phyloP scores from a whole-genome alignment of 495 filamentous ascomycete genomes.

The Corynascus novoguineensis region DNA sequence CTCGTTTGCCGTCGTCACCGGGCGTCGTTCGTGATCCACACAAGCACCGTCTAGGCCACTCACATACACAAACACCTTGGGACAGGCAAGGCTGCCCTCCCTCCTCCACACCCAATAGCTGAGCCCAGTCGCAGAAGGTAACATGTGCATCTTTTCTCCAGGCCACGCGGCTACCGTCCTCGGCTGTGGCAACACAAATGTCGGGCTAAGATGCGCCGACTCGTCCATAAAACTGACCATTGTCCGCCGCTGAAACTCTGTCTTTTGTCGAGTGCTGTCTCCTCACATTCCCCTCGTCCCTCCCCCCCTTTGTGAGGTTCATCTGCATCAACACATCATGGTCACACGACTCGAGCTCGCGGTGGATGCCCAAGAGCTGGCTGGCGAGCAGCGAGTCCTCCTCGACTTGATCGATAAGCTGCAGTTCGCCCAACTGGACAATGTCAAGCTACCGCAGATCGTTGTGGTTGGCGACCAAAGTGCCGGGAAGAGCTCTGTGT shows the following conservation, averaged over 20 bases:
- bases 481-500: conserved; percentile 66
- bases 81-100: neutral
- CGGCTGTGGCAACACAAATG: conserved; percentile 1
- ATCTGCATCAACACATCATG: conserved; percentile 11
- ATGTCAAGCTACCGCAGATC: conserved; percentile 58
- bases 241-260: neutral
- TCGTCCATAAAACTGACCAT: neutral
- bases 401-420: conserved; percentile 40
- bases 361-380: conserved; percentile 34
- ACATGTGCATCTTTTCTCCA: neutral
- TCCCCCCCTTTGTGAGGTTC: neutral
- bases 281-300: neutral
- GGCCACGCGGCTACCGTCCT: conserved; percentile 3
- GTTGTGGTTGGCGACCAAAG: conserved; percentile 71
- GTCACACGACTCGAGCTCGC: conserved; percentile 28
- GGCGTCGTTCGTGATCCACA: neutral
- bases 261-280: neutral
- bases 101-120: neutral
- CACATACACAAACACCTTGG: neutral
- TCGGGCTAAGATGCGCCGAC: neutral
- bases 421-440: conserved; percentile 37
- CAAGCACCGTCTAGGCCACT: neutral
- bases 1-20: conserved; percentile 2
- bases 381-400: conserved; percentile 32
- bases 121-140: neutral